These are phyloP conservation scores for Toxicodendron radicans DNA, from an alignment of 345 rosid species.

Conservation along the genomic window DNA sequence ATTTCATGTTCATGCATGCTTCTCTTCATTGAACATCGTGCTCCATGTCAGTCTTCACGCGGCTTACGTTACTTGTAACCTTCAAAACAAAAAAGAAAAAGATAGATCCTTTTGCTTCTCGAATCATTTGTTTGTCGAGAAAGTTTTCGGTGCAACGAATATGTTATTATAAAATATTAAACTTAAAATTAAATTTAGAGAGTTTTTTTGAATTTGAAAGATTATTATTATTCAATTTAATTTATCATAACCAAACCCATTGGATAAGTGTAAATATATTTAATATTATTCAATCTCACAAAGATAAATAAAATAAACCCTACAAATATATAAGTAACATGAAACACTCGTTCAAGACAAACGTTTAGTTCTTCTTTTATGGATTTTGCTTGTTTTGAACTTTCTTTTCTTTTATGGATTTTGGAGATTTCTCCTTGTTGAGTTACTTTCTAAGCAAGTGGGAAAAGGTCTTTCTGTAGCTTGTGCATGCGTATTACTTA, in stretches of 20 bases:
- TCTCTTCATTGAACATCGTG: neutral
- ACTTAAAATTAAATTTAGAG: no score
- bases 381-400: neutral
- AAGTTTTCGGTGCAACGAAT: neutral
- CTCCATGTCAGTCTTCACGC: conserved; percentile 37
- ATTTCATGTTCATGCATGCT: conserved; percentile 1
- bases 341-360: no score
- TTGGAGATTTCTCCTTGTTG: conserved; percentile 6
- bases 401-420: neutral
- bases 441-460: conserved; percentile 24
- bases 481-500: conserved; percentile 38
- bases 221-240: no score
- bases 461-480: conserved; percentile 30
- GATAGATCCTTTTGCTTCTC: neutral
- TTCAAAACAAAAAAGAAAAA: neutral
- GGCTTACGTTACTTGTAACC: conserved; percentile 15
- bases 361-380: no score
- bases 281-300: no score
- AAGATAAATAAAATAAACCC: no score
- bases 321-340: no score
- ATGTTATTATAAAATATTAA: no score
- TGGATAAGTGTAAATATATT: no score
- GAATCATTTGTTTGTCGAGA: conserved; percentile 2
- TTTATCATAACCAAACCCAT: no score
- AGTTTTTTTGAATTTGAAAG: no score